Percentiles rank a stretch among this genome's conserved stretches.
These are phyloP conservation scores for Wickerhamiella cacticola DNA, from an alignment of 805 yeast species.

Conservation along the genomic window DNA sequence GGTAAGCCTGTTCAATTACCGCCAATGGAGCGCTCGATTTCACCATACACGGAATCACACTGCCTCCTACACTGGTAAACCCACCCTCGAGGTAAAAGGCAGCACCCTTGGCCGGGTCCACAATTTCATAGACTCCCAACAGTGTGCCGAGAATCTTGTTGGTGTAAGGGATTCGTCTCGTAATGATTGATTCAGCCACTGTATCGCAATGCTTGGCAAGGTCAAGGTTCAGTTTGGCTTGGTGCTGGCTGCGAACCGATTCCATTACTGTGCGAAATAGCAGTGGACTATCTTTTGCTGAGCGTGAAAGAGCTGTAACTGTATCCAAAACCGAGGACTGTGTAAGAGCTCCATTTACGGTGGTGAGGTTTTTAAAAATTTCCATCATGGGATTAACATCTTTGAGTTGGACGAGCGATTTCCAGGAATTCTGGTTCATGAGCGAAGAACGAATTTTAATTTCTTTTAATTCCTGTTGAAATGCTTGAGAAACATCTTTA, in stretches of 20 bases:
- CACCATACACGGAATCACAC: slow-evolving; percentile 22
- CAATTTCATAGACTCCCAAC: slow-evolving; percentile 17
- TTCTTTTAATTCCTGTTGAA: background rate
- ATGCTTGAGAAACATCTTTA: slow-evolving; percentile 1
- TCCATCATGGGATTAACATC: slow-evolving; percentile 22
- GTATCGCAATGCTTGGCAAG: slow-evolving; percentile 14
- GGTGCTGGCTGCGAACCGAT: slow-evolving; percentile 6
- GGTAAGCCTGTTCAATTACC: slow-evolving; percentile 13
- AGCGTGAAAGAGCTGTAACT: slow-evolving; percentile 17
- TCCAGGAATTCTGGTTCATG: slow-evolving; percentile 20
- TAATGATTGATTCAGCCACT: slow-evolving; percentile 14
- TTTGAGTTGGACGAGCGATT: slow-evolving; percentile 14
- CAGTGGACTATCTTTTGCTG: slow-evolving; percentile 19
- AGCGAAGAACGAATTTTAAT: slow-evolving; percentile 17
- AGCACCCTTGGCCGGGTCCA: slow-evolving; percentile 20
- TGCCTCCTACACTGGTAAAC: slow-evolving; percentile 12
- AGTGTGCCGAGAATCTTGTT: slow-evolving; percentile 13
- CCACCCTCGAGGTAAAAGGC: slow-evolving; percentile 12
- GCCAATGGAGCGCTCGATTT: slow-evolving; percentile 16
- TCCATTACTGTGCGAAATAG: slow-evolving; percentile 16
- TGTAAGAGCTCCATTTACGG: background rate
- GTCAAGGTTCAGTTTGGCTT: slow-evolving; percentile 1
- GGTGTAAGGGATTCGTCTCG: slow-evolving; percentile 7
- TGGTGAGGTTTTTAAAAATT: slow-evolving; percentile 10
- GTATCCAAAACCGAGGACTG: slow-evolving; percentile 2